A percentile compares a stretch with the other conserved stretches of the same genome.
Evolutionary conservation across 1,284 basidiomycete genomes (phyloP).

Genomic region (Rhodotorula sp.): DNA sequence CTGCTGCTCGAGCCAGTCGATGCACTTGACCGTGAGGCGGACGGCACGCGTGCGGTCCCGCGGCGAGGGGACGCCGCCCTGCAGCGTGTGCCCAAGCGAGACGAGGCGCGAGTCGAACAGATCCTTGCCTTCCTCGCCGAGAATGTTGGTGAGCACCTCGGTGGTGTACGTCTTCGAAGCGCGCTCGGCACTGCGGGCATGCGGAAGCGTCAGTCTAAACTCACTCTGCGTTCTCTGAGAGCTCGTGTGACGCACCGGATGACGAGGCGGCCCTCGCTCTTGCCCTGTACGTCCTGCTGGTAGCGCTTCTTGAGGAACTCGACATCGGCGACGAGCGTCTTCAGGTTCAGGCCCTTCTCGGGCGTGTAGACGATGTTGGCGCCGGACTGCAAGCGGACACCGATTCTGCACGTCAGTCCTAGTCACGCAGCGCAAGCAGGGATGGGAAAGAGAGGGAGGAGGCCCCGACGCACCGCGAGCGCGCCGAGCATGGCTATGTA

Average conservation of each 20-base stretch:
- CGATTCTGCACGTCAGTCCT: no score
- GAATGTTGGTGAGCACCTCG: conserved; percentile 87
- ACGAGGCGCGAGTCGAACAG: conserved; percentile 95
- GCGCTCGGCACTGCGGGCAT: conserved; percentile 69
- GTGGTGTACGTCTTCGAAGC: conserved; percentile 88
- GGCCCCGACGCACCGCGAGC: conserved; percentile 70
- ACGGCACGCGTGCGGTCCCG: conserved; percentile 89
- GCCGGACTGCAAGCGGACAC: conserved; percentile 68
- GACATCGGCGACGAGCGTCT: conserved; percentile 79
- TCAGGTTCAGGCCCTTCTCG: conserved; percentile 81
- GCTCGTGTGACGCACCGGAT: conserved; percentile 64
- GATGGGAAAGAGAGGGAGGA: not conserved
- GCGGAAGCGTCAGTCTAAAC: not conserved
- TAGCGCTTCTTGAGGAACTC: conserved; percentile 87
- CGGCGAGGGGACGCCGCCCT: conserved; percentile 92
- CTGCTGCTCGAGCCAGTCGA: conserved; percentile 91
- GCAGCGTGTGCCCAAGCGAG: conserved; percentile 91
- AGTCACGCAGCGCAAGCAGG: not conserved
- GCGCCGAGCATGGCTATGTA: conserved; percentile 95
- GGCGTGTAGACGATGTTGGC: conserved; percentile 93
- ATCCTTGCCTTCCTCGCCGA: conserved; percentile 85
- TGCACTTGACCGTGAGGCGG: conserved; percentile 85
- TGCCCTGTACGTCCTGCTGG: conserved; percentile 80
- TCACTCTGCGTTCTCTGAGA: no score
- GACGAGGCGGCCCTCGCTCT: conserved; percentile 87